phyloP scores from a whole-genome alignment of 2,329 filamentous ascomycete species.

The Ceratocystis destructans region DNA sequence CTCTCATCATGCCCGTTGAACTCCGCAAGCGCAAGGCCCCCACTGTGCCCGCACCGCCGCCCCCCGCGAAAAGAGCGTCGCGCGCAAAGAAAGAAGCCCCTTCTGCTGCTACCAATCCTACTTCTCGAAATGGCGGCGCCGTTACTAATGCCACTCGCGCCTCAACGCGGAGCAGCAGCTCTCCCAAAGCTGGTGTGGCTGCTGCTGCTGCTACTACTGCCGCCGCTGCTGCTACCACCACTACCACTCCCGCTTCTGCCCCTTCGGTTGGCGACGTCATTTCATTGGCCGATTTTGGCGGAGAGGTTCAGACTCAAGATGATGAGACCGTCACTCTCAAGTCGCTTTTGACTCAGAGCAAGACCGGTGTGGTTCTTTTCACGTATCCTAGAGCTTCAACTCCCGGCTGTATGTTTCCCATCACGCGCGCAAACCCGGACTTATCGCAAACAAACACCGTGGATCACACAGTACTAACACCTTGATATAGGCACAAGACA shows the following conservation, averaged over 20 bases:
- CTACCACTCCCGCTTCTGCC: neutral
- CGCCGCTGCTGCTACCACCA: neutral
- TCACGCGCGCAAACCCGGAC: neutral
- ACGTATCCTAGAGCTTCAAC: conserved; percentile 94
- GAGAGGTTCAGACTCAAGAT: conserved; percentile 73
- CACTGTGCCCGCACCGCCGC: conserved; percentile 32
- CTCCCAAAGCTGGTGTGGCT: neutral
- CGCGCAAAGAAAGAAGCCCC: conserved; percentile 27
- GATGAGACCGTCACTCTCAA: conserved; percentile 67
- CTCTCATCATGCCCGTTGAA: conserved; percentile 39
- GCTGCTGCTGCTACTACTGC: neutral
- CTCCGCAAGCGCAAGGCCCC: conserved; percentile 49
- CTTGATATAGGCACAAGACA: conserved; percentile 66
- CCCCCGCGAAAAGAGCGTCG: conserved; percentile 27
- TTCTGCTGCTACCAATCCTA: neutral
- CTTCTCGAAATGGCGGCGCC: neutral
- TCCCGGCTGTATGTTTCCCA: conserved; percentile 62
- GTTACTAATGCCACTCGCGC: neutral
- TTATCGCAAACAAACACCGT: neutral
- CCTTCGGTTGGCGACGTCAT: conserved; percentile 40
- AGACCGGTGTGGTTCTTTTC: conserved; percentile 77
- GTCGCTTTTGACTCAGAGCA: conserved; percentile 68
- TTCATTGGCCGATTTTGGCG: conserved; percentile 46
- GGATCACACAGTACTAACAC: conserved; percentile 8
- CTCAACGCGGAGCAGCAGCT: neutral